Evolutionary conservation across 2,329 filamentous ascomycete species (phyloP), one percentile per base, ranked within the genome.

Genomic region (Penicillium sp.): DNA sequence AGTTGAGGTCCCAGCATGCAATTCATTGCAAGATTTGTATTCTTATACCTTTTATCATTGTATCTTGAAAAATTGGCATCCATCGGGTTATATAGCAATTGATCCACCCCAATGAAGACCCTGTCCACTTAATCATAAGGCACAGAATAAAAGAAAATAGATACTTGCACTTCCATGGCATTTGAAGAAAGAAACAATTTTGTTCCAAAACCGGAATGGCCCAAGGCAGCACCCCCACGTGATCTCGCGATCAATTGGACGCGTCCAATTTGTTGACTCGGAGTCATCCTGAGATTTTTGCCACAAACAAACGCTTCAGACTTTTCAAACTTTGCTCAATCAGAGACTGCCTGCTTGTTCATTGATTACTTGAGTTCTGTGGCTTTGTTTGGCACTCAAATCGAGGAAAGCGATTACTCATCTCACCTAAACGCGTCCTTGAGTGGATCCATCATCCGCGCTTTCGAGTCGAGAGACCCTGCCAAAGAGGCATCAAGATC

Each of bases 211-310:
- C 57, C 55, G 42, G 44, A 38, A 37, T 45, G 33, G 28, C 22
- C 19, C 40, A 30, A 55, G 53, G 47, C 53, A 55, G 40, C 53
- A 55, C 35, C 11, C 11, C 2, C 72, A 74, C 71, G 70, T 74
- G 72, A 74, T 52, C 40, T 70, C 72, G 72, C 63, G 72, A 72
- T 66, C 54, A 60, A 55, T 56, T 61, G 50, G 65, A 73, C 71
- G 71, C 69, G 70, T 72, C 66, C 55, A 56, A 33, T 56, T 53
- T 57, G 51, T 60, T 51, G 53, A 63, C 43, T 43, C 17, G 28
- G 43, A 50, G 50, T 49, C 46, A 44, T 37, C 30, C 38, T 30
- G 37, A 12, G 22, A 48, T 57, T 67, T 66, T 62, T 62, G 60
- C 47, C 64, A 67, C 58, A 61, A 63, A 58, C 55, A 55, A 45